Evolutionary conservation across 768 basidiomycete species (phyloP), one percentile per base, ranked within the genome.

Genomic region (Lactarius trivialis): DNA sequence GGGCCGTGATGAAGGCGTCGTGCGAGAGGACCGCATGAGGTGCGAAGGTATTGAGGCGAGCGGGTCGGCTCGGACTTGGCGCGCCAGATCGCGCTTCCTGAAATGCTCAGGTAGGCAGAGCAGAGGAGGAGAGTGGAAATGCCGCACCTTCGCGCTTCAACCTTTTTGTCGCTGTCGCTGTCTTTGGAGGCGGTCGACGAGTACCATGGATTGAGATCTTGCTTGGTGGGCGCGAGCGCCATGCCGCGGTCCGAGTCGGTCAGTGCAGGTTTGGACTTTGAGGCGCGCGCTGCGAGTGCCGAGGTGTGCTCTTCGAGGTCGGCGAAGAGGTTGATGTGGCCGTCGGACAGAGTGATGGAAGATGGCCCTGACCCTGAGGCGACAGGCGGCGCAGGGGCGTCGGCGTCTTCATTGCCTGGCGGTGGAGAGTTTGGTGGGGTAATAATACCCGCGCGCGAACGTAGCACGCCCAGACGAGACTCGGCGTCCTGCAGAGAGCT

Each of bases 161-260:
- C 67, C 17, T 57, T 56, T 30, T 64, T 60, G 33, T 63, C 58
- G 41, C 67, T 68, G 26, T 63, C 57, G 21, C 53, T 54, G 19
- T 55, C 49, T 56, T 73, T 21, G 15, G 32, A 55, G 14, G 58
- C 9, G 28, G 39, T 71, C 0, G 74, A 73, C 0, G 74, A 73
- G 71, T 93, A 93, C 91, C 91, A 93, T 6, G 91, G 90, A 26
- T 83, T 85, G 12, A 91, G 80, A 64, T 93, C 91, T 68, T 90
- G 87, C 6, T 78, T 81, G 3, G 83, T 81, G 0, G 91, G 91
- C 1, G 86, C 90, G 5, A 93, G 76, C 2, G 88, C 78, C 8
- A 91, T 71, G 19, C 91, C 91, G 65, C 82, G 84, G 56, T 93
- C 91, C 0, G 79, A 78, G 68, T 87, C 85, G 49, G 67, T 49